Evolutionary conservation across 257 asterid genomes (phyloP).

Genomic region (Ilex aquifolium): DNA sequence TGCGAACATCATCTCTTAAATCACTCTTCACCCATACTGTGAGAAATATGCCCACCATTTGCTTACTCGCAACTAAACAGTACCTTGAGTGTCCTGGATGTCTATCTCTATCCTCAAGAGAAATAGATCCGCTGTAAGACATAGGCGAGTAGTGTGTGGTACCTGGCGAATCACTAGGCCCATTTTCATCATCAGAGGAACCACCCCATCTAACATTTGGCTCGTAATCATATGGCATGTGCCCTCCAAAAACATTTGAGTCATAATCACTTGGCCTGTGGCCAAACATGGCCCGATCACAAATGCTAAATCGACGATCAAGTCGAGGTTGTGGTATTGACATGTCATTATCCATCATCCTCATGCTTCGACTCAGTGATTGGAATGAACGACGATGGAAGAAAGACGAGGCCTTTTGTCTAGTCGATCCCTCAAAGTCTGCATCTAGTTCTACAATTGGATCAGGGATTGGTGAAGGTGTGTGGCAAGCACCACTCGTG

Average conservation of each 20-base stretch:
- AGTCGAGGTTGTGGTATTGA: conserved; percentile 52
- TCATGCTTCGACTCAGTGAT: conserved; percentile 72
- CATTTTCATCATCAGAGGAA: conserved; percentile 60
- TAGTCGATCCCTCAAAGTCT: conserved; percentile 70
- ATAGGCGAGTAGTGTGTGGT: conserved; percentile 40
- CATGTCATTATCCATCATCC: conserved; percentile 54
- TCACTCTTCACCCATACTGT: conserved; percentile 84
- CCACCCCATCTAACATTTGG: conserved; percentile 57
- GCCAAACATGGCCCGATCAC: conserved; percentile 65
- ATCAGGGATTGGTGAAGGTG: conserved; percentile 77
- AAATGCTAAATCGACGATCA: conserved; percentile 78
- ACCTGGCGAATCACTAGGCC: conserved; percentile 46
- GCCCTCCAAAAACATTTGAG: background rate
- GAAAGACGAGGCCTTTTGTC: conserved; percentile 45
- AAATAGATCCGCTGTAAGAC: conserved; percentile 31
- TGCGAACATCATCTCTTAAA: conserved; percentile 57
- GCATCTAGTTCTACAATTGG: conserved; percentile 78
- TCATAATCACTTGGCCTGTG: conserved; percentile 52
- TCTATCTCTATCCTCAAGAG: conserved; percentile 55
- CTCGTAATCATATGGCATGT: background rate
- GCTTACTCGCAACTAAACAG: conserved; percentile 89
- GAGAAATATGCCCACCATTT: conserved; percentile 95
- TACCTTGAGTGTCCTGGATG: conserved; percentile 49
- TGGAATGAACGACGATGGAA: conserved; percentile 71
- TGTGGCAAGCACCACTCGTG: conserved; percentile 40